phyloP scores from a whole-genome alignment of 352 stramenopile genomes.

The Discostella stelligera region DNA sequence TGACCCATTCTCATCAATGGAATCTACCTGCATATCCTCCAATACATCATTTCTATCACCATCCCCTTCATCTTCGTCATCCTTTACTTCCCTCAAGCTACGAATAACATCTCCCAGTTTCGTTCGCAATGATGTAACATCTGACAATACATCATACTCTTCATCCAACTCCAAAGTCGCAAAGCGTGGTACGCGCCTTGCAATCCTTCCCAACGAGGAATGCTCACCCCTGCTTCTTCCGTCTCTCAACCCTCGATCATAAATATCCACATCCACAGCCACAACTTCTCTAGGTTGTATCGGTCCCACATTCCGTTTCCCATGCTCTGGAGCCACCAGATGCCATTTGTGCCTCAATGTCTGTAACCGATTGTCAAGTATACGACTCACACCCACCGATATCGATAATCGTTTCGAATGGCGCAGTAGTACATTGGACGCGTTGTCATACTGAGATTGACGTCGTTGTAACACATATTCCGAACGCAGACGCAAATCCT shows the following conservation, averaged over 20 bases:
- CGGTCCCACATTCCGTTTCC: conserved; percentile 38
- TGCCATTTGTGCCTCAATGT: conserved; percentile 66
- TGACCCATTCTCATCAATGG: conserved; percentile 8
- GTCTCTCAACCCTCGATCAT: conserved; percentile 56
- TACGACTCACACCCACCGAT: conserved; percentile 48
- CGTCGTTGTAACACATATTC: conserved; percentile 64
- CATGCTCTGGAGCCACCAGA: conserved; percentile 76
- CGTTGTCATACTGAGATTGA: conserved; percentile 60
- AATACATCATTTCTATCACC: background rate
- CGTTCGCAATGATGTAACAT: conserved; percentile 27
- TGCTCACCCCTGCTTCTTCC: conserved; percentile 36
- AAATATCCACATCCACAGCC: conserved; percentile 78
- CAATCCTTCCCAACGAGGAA: conserved; percentile 51
- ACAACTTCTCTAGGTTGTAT: conserved; percentile 65
- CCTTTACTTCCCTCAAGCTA: conserved; percentile 17
- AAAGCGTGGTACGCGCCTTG: conserved; percentile 70
- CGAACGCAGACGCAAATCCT: conserved; percentile 46
- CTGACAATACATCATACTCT: conserved; percentile 50
- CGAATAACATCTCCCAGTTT: conserved; percentile 16
- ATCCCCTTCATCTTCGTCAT: conserved; percentile 1
- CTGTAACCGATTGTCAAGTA: conserved; percentile 59
- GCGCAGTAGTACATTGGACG: conserved; percentile 48
- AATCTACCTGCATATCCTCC: conserved; percentile 30
- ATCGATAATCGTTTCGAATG: conserved; percentile 55
- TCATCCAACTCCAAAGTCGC: conserved; percentile 76